Base-by-base conservation (phyloP, 257 asterid genomes). In the Euphrasia confusa region DNA sequence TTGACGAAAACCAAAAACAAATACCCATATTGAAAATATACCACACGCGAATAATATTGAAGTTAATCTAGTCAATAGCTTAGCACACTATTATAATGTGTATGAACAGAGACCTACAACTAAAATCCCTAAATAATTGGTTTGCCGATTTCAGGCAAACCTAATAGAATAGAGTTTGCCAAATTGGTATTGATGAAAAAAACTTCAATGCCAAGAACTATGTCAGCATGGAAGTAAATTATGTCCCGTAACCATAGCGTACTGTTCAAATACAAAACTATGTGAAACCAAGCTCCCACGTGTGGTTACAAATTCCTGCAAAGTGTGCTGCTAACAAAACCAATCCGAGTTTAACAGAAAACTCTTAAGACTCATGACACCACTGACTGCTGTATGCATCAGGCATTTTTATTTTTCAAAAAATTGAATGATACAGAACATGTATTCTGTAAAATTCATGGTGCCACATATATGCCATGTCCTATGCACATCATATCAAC, bases 1-100 rank as follows among this genome's bases (percentile, higher is more conserved):
- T 13, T 3, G 52, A 45, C 52, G 2, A 10, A 10, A 13, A 12
- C 50, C 10, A 7, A 35, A 35, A 40, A 24, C 32, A 32, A 2
- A 27, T 27, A 11, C 14, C 32, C n/a, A 32, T 60, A 32, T 13
- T 68, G 61, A 24, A 37, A 50, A 48, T 27, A 58, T 47, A 71
- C 64, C 50, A 37, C 27, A 30, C 5, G 15, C 57, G 64, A 76
- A 42, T 60, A 61, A 42, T 60, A 61, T 60, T 49, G 42, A 67
- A 44, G 62, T 10, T 65, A 13, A 65, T 74, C 66, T 52, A 35
- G 9, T 45, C 12, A 17, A 49, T 9, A 37, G 12, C 2, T 8
- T 37, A 37, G 11, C 42, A 64, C 70, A 71, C 71, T 76, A 65
- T 65, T 33, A 49, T 60, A 55, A 64, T 61, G 70, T 70, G 47